Percentiles rank a stretch among this genome's conserved stretches.
These are phyloP conservation scores for Rhizopogon roseolus DNA, from an alignment of 768 basidiomycete genomes.

Conservation along the genomic window DNA sequence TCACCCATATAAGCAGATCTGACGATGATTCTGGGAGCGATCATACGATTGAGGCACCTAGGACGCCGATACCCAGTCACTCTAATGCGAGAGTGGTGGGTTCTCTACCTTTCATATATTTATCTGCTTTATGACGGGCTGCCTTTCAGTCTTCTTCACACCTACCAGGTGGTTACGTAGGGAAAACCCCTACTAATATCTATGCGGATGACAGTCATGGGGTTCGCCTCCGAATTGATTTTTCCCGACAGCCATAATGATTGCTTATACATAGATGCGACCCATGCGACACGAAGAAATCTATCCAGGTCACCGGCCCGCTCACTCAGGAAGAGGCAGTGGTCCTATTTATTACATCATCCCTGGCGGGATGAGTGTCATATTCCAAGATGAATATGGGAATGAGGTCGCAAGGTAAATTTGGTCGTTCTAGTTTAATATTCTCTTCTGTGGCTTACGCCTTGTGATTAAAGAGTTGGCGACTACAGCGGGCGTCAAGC, in stretches of 20 bases:
- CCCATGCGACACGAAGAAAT: constrained; percentile 20
- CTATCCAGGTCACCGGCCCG: constrained; percentile 17
- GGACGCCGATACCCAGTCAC: constrained; percentile 15
- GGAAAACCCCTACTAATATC: constrained; percentile 26
- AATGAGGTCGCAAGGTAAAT: constrained; percentile 58
- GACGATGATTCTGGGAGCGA: constrained; percentile 20
- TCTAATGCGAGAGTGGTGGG: constrained; percentile 23
- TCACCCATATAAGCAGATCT: constrained; percentile 16
- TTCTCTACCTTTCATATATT: not conserved
- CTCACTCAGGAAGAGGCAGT: constrained; percentile 14
- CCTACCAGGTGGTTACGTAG: constrained; percentile 2
- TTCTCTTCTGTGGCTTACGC: not conserved
- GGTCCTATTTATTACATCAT: constrained; percentile 54
- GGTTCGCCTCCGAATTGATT: constrained; percentile 8
- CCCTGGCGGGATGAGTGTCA: constrained; percentile 58
- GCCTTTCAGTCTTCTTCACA: constrained; percentile 12
- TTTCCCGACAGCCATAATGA: not conserved
- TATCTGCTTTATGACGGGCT: constrained; percentile 7
- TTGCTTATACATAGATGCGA: constrained; percentile 11
- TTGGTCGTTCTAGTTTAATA: not conserved
- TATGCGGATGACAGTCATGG: constrained; percentile 19
- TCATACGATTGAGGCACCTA: constrained; percentile 24
- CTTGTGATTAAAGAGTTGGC: constrained; percentile 39
- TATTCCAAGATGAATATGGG: constrained; percentile 64
- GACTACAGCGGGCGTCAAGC: constrained; percentile 35